Base-by-base conservation (phyloP, 1,284 basidiomycete species). In the Abortiporus biennis region DNA sequence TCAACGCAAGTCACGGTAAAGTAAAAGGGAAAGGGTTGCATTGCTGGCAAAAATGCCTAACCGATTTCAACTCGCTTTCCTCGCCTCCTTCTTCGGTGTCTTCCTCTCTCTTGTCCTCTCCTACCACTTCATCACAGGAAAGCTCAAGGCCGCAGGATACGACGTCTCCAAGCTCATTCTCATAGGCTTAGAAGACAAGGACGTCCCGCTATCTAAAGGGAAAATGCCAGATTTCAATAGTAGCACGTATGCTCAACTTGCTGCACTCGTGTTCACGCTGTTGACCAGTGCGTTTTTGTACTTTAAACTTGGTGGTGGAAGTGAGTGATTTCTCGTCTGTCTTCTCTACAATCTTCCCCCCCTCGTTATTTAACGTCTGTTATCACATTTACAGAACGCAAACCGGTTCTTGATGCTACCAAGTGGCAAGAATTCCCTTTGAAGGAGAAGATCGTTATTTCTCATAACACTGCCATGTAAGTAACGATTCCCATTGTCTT, bases 391-490 rank as follows among this genome's bases (percentile, higher is more conserved):
- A 30, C 51, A 83, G 79, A 69, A 54, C 70, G 73, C 34, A 68
- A 72, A 46, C 82, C 85, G 27, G 78, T 82, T 16, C 73, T 96
- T 45, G 75, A 88, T 63, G 77, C 89, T 3, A 72, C 73, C 45
- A 67, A 71, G 44, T 99, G 90, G 85, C 78, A 88, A 57, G 71
- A 85, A 47, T 97, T 90, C 69, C 76, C 84, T 37, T 78, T 99
- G 44, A 68, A 73, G 47, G 75, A 89, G 56, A 96, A 94, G 68
- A 84, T 80, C 38, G 69, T 79, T 52, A 72, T 98, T 46, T 96
- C 93, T n/a, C 87, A 86, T 50, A 99, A 99, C 69, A 96, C 93
- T 39, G 92, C 93, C 47, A 74, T 93, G 88, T 95, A 56, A 49
- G 81, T 66, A 20, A n/a, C n/a, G n/a, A n/a, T n/a, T n/a, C n/a